Conservation (phyloP, 2,329 filamentous ascomycete species). For the Fusarium fujikuroi region DNA sequence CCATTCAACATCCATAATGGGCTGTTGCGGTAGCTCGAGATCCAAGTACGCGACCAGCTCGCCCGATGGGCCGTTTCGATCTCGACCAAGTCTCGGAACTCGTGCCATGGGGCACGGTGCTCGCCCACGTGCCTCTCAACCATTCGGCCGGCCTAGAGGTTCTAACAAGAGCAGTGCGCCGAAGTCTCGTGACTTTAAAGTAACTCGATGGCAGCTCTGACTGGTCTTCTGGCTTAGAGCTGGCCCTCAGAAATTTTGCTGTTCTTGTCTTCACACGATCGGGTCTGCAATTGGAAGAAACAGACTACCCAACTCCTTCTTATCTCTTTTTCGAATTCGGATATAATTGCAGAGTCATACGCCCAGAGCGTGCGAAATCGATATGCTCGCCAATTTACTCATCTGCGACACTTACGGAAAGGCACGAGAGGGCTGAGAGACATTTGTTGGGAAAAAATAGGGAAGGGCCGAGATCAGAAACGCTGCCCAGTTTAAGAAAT, state of each 20-base stretch:
- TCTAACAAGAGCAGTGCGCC: rapidly evolving
- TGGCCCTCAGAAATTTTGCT: too few species aligned
- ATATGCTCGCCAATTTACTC: neutral
- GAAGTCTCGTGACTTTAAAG: rapidly evolving
- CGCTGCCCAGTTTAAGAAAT: neutral
- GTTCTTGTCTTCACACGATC: neutral
- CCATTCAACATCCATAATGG: neutral
- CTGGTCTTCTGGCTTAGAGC: neutral
- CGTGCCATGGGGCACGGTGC: neutral
- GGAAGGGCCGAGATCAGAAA: neutral
- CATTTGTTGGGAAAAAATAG: too few species aligned
- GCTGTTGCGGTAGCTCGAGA: neutral
- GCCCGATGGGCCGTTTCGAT: neutral
- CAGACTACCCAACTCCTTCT: neutral
- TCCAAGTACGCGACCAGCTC: neutral
- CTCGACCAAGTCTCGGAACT: neutral
- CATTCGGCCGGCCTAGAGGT: neutral
- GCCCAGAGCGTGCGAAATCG: neutral
- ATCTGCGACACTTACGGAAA: neutral
- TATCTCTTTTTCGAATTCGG: neutral
- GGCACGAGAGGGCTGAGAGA: too few species aligned
- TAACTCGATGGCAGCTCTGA: neutral
- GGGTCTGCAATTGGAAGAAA: neutral
- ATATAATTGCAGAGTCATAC: neutral
- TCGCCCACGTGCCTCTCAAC: neutral